These are phyloP conservation scores for Chamaenerion angustifolium DNA, from an alignment of 345 rosid genomes.

Conservation along the genomic window DNA sequence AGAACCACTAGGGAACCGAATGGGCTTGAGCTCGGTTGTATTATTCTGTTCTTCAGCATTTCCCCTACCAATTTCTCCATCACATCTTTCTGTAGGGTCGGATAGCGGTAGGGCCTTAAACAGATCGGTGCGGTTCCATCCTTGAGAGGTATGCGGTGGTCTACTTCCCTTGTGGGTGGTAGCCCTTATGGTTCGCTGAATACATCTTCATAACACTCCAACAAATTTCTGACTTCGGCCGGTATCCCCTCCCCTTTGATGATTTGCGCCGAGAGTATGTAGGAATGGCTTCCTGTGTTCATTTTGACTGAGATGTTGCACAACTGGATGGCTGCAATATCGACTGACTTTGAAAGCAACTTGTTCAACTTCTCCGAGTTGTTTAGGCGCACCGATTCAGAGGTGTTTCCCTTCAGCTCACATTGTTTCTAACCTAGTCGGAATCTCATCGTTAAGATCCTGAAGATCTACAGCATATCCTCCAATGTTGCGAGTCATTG, in stretches of 20 bases:
- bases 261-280: too few species aligned
- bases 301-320: too few species aligned
- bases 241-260: too few species aligned
- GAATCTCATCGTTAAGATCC: neutral
- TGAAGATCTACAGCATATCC: neutral
- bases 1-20: neutral
- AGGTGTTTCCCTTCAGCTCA: neutral
- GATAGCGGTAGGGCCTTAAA: neutral
- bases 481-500: neutral
- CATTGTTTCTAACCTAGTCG: neutral
- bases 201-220: neutral
- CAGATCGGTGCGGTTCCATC: neutral
- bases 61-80: neutral
- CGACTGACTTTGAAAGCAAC: too few species aligned
- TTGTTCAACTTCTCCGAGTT: too few species aligned
- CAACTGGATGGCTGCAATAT: too few species aligned
- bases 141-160: neutral
- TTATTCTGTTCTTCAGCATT: neutral
- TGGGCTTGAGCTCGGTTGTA: neutral
- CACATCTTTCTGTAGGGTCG: neutral
- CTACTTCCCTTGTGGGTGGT: neutral
- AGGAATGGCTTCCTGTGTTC: too few species aligned
- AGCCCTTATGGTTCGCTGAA: neutral
- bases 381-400: too few species aligned
- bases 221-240: neutral